A percentile compares a stretch with the other conserved stretches of the same genome.
Conservation (phyloP, 2,329 filamentous ascomycete genomes). For the Calonectria multiphialidica region DNA sequence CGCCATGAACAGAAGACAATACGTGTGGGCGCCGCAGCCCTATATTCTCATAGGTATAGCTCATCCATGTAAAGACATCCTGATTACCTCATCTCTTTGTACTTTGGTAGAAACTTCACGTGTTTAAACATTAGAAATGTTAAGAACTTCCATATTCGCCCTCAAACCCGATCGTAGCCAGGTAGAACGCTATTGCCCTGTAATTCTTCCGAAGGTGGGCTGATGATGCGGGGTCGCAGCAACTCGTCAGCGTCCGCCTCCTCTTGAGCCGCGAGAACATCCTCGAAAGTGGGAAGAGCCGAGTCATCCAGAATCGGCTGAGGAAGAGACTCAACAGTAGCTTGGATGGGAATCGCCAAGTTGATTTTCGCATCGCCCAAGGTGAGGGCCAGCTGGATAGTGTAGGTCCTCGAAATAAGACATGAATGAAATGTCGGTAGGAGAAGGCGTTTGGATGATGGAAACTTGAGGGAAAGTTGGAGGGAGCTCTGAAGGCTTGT, state of each 20-base stretch:
- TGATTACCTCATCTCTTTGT: not conserved
- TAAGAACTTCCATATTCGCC: not conserved
- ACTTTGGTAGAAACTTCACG: not conserved
- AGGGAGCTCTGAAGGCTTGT: not conserved
- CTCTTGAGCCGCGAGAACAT: slow-evolving; percentile 10
- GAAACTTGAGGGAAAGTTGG: not conserved
- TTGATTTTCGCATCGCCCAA: slow-evolving; percentile 6
- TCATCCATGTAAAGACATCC: not conserved
- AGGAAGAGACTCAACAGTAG: slow-evolving; percentile 3
- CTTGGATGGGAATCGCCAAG: slow-evolving; percentile 3
- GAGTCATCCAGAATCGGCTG: not conserved
- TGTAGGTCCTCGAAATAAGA: slow-evolving; percentile 17
- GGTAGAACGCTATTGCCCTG: not conserved
- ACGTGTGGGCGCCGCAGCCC: not conserved
- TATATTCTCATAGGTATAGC: not conserved
- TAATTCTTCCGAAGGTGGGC: not conserved
- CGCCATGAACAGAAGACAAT: not conserved
- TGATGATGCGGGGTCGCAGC: slow-evolving; percentile 9
- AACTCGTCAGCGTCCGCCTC: slow-evolving; percentile 16
- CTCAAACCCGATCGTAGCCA: not conserved
- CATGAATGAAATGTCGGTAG: slow-evolving; percentile 22
- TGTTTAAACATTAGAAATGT: not conserved
- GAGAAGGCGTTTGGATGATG: not conserved
- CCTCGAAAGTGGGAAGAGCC: slow-evolving; percentile 4
- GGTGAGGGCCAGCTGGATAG: not conserved